phyloP scores from a whole-genome alignment of 768 basidiomycete species.

The Asterophora lycoperdoides region DNA sequence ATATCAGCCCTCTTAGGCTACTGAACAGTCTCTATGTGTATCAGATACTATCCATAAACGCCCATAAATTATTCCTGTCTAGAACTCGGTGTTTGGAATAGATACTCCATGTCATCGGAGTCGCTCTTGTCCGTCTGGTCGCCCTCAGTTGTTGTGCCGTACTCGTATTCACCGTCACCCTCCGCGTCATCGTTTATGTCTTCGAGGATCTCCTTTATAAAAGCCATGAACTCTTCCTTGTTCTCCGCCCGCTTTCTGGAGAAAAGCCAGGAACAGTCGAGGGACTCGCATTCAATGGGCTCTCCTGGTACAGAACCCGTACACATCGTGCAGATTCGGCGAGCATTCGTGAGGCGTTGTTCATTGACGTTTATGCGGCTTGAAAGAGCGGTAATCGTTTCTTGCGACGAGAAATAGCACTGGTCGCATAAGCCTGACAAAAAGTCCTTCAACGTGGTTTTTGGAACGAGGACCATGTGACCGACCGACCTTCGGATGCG shows the following conservation, averaged over 20 bases:
- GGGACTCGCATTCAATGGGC: slow-evolving; percentile 68
- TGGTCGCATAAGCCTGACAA: slow-evolving; percentile 57
- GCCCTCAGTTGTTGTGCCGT: background rate
- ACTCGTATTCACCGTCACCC: background rate
- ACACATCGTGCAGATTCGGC: slow-evolving; percentile 73
- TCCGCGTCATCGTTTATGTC: slow-evolving; percentile 27
- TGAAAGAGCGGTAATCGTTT: slow-evolving; percentile 54
- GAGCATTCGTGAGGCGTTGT: slow-evolving; percentile 48
- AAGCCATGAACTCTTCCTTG: slow-evolving; percentile 31
- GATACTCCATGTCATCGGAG: slow-evolving; percentile 6
- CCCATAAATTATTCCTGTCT: background rate
- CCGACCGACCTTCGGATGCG: slow-evolving; percentile 47
- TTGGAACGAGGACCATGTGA: too few relatives aligned
- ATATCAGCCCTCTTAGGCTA: slow-evolving; percentile 39
- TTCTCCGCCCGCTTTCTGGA: slow-evolving; percentile 58
- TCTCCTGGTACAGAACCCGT: slow-evolving; percentile 51
- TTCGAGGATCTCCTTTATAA: slow-evolving; percentile 30
- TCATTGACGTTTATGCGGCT: slow-evolving; percentile 54
- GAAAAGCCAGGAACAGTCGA: slow-evolving; percentile 85
- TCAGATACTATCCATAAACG: background rate
- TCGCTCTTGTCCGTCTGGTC: slow-evolving; percentile 10
- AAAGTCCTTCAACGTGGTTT: background rate
- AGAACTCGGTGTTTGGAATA: slow-evolving; percentile 10
- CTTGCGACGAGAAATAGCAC: slow-evolving; percentile 49
- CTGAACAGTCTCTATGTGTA: background rate